A percentile compares a stretch with the other conserved stretches of the same genome.
These are phyloP conservation scores for Olyra latifolia DNA, from an alignment of 176 grass and related monocot species.

Conservation along the genomic window DNA sequence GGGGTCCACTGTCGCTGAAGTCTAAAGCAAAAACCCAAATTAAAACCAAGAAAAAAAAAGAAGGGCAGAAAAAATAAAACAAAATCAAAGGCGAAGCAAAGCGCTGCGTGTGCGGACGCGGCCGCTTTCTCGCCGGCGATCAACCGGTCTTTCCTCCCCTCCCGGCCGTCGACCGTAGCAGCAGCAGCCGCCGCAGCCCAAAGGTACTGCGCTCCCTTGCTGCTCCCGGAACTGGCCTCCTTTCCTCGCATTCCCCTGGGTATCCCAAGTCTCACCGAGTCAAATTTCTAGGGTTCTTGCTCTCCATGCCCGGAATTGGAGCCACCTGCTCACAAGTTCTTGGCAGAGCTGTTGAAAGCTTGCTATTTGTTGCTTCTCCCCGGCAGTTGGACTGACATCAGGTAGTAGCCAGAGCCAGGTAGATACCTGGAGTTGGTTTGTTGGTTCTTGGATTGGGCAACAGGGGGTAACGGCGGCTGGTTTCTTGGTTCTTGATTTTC, in stretches of 20 bases:
- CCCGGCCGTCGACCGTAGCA: neutral
- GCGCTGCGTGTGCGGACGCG: neutral
- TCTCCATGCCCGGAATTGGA: constrained; percentile 1
- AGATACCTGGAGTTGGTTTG: constrained; percentile 2
- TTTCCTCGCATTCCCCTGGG: neutral
- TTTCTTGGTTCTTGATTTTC: constrained; percentile 32
- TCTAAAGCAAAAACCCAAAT: neutral
- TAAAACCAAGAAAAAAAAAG: neutral
- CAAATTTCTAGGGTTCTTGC: constrained; percentile 34
- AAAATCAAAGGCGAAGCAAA: neutral
- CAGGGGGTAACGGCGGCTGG: neutral
- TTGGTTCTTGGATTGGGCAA: constrained; percentile 18
- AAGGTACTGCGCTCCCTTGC: neutral
- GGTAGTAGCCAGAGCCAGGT: neutral
- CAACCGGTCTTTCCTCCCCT: neutral
- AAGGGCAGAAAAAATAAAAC: neutral
- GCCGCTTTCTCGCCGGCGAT: neutral
- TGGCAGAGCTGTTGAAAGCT: neutral
- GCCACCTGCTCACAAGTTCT: neutral
- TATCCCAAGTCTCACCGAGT: constrained; percentile 1
- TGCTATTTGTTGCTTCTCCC: neutral
- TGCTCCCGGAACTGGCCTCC: neutral
- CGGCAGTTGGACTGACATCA: neutral
- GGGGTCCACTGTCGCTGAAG: too few relatives aligned
- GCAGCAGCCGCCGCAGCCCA: neutral